phyloP scores from a whole-genome alignment of 2,329 filamentous ascomycete genomes.

The Trichoderma semiorbis region DNA sequence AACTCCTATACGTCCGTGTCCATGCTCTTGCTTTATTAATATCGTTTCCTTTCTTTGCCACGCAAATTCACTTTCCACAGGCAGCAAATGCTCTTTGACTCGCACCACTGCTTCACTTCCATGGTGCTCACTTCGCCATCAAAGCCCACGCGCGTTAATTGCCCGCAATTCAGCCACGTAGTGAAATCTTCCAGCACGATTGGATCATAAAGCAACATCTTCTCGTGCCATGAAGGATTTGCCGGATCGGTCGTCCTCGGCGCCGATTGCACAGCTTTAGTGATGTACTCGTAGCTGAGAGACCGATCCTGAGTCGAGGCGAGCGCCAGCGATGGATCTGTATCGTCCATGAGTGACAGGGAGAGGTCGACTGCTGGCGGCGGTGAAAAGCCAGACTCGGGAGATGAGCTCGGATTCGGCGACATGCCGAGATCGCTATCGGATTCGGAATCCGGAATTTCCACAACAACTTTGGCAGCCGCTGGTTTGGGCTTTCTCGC shows the following conservation, averaged over 20 bases:
- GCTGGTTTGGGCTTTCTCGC: conserved; percentile 19
- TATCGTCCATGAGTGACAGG: conserved; percentile 43
- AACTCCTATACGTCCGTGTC: conserved; percentile 4
- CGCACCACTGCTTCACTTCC: conserved; percentile 86
- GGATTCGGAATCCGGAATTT: conserved; percentile 52
- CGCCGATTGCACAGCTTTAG: conserved; percentile 49
- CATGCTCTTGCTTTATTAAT: not conserved
- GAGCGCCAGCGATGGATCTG: conserved; percentile 40
- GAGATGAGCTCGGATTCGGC: conserved; percentile 34
- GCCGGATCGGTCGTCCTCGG: conserved; percentile 47
- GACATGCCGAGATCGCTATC: conserved; percentile 32
- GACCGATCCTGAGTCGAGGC: conserved; percentile 42
- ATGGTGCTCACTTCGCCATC: conserved; percentile 60
- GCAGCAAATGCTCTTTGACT: conserved; percentile 81
- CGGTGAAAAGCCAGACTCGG: conserved; percentile 42
- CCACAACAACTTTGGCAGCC: conserved; percentile 30
- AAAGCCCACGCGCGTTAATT: conserved; percentile 59
- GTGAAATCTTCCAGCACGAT: conserved; percentile 84
- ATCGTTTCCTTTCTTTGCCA: conserved; percentile 53
- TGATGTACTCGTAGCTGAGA: conserved; percentile 51
- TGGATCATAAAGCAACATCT: conserved; percentile 90
- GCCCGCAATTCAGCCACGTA: conserved; percentile 73
- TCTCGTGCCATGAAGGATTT: conserved; percentile 77
- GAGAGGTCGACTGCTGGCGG: conserved; percentile 40
- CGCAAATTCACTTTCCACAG: conserved; percentile 60